A percentile compares a stretch with the other conserved stretches of the same genome.
Conservation (phyloP, 495 filamentous ascomycete genomes). For the Pseudomonodictys pantanalensis region DNA sequence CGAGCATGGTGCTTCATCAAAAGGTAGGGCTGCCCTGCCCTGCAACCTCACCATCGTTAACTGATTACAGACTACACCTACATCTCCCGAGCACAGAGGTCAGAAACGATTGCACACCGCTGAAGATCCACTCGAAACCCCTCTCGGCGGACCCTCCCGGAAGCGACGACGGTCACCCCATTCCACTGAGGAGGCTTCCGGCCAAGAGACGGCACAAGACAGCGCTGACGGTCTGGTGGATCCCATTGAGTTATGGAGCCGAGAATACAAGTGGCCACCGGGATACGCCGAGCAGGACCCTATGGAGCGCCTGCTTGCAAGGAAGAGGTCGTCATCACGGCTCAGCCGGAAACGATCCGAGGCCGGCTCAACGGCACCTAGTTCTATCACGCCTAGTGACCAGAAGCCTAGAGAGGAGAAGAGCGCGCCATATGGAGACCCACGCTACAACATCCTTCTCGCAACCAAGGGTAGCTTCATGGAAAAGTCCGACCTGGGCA, state of each 20-base stretch:
- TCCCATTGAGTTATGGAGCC: not conserved
- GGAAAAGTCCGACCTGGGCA: conserved; percentile 8
- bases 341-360: not conserved
- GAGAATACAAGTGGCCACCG: not conserved
- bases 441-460: conserved; percentile 6
- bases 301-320: not conserved
- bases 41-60: no score
- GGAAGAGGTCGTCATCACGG: not conserved
- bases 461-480: conserved; percentile 14
- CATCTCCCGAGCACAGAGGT: no score
- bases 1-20: no score
- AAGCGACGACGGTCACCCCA: no score
- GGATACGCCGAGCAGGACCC: not conserved
- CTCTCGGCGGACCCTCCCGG: no score
- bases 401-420: conserved; percentile 41
- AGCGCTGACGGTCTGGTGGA: not conserved
- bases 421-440: conserved; percentile 41
- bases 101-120: no score
- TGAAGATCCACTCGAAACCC: no score
- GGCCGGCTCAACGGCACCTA: not conserved
- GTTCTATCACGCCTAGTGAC: conserved; percentile 36
- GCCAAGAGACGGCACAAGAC: no score
- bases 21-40: no score
- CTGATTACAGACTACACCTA: no score
- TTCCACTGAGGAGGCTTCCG: no score